Evolutionary conservation across 768 basidiomycete genomes (phyloP), one percentile per base, ranked within the genome.

Genomic region (Tylopilus sp.): DNA sequence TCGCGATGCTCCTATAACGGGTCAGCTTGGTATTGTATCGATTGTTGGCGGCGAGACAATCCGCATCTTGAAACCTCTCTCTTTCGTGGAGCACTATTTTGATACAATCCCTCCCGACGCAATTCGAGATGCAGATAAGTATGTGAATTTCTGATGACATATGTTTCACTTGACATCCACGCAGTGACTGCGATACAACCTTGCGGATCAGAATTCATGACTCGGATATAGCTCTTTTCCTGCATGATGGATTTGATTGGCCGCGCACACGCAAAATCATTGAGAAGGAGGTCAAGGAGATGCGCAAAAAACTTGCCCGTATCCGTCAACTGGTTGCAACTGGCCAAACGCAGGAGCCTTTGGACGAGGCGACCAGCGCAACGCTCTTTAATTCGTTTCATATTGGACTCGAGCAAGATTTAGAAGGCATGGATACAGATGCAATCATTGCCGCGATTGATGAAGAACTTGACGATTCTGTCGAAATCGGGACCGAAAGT

Each of bases 241-340:
- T 99, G 3, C 90, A 97, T 63, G 91, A 94, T 50, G 97, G 97
- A 2, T 99, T 94, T 61, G 97, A 99, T 65, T 99, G 97, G 95
- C 69, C 65, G 2, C 77, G 77, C 43, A 99, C 97, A 4, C 84
- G 95, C 28, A 85, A 79, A 69, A 80, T 80, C 3, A 93, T 99
- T 48, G 91, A 95, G 64, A 83, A 89, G 33, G 87, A 93, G 66
- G 80, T 92, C 41, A 91, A 87, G 63, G 86, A 88, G 39, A 91
- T 98, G 77, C 83, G 92, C 43, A 82, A 84, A 47, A 83, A 83
- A 26, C 77, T 99, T 44, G 84, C 88, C 40, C 91, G 88, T 69
- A 95, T 99, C 59, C 79, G 88, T 28, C 95, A 98, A 68, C 78
- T 99, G 3, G 82, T 98, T 13, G 92, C 95, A 4, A 85, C 76